These are phyloP conservation scores for Margaritispora aquatica DNA, from an alignment of 495 filamentous ascomycete genomes.

Conservation along the genomic window DNA sequence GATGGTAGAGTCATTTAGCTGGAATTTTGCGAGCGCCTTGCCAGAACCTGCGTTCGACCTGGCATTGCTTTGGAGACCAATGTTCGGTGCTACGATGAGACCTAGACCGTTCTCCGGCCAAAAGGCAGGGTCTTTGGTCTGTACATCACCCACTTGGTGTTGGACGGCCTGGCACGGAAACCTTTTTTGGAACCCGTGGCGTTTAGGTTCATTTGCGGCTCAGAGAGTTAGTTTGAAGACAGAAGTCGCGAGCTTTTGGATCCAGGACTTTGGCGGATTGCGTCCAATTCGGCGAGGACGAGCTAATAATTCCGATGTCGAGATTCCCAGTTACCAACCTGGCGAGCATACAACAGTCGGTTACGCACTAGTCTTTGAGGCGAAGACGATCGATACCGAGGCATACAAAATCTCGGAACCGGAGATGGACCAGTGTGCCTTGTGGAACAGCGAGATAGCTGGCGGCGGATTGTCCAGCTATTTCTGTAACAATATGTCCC, in stretches of 20 bases:
- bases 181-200: neutral
- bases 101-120: neutral
- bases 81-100: neutral
- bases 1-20: neutral
- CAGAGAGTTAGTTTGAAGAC: neutral
- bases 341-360: neutral
- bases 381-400: neutral
- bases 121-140: neutral
- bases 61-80: neutral
- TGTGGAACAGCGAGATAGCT: neutral
- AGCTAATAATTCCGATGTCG: neutral
- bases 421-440: neutral
- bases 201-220: neutral
- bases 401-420: neutral
- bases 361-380: neutral
- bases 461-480: neutral
- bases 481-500: neutral
- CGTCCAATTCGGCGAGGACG: neutral
- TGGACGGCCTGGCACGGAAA: neutral
- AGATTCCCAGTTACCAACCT: neutral
- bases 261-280: neutral
- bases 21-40: neutral
- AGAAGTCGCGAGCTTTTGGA: neutral
- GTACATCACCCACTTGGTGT: neutral
- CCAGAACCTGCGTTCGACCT: neutral